Evolutionary conservation across 495 filamentous ascomycete genomes (phyloP), one percentile per base, ranked within the genome.

Genomic region (Podospora tetraspora): DNA sequence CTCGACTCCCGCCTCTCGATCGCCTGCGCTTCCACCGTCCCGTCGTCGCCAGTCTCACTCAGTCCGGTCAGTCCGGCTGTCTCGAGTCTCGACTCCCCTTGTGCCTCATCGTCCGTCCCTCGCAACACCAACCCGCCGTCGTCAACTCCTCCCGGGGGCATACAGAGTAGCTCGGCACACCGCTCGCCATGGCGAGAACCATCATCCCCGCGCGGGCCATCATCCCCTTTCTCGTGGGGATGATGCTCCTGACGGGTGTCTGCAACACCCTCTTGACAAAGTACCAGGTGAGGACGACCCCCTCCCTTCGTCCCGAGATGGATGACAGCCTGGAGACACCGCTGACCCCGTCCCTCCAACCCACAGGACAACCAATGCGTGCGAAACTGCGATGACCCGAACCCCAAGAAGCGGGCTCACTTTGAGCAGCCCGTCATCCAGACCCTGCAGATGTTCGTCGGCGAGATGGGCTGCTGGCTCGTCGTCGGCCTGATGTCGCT

Each of bases 401-500:
- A 97, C 77, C 88, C 88, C n/a, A 85, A 81, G 32, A 86, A 89
- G 63, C 86, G 87, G 24, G 70, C 83, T 34, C 82, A 83, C 71
- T 98, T 99, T 79, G 92, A 96, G 75, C 96, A 98, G 76, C 95
- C 95, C 16, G 94, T 99, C 32, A 89, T 98, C 68, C 95, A 99
- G 79, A 98, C 95, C 11, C 86, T 89, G 0, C 93, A 95, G 74
- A 97, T 97, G 93, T 97, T 97, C 73, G 82, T 96, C 66, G 93
- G 93, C 62, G 93, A 97, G 76, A 90, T 91, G 85, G 93, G 92
- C 69, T 92, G 91, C 81, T 97, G 93, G 92, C 84, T 97, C 3
- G 89, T 99, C 64, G 84, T 98, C 58, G 86, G 88, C 9, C 67
- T 83, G 57, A 89, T 87, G 68, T 79, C 85, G 16, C 78, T 93